Base-by-base conservation (phyloP, 1,284 basidiomycete genomes). In the Inonotus hispidus region DNA sequence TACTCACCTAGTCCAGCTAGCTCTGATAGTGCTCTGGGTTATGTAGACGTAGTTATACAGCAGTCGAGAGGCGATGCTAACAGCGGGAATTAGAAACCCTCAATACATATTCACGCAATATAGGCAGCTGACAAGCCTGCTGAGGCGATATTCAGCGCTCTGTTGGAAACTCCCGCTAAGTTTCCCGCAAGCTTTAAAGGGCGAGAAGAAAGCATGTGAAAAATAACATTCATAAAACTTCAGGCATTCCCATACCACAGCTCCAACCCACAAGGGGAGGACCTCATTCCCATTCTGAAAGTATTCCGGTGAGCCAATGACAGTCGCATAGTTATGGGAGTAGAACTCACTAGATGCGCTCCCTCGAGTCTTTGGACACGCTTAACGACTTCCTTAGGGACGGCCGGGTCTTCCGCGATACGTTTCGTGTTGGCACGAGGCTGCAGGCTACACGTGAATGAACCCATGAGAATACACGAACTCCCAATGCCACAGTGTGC, bases 31-130 rank as follows among this genome's bases (percentile, higher is more conserved):
- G 11, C 29, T 58, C 19, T 66, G 64, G 52, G 64, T 68, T 55
- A 68, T 64, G 56, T 68, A 68, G 19, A 68, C 53, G 49, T 65
- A 66, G 58, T 68, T 66, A 53, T 61, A 68, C 23, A 64, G 29
- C 25, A 64, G 38, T 14, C 66, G 64, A 29, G 59, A n/a, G 1
- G 35, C 38, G 29, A 68, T 63, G 46, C 64, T 63, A 53, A 19
- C 32, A 25, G 16, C n/a, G 21, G 3, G 49, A 7, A 53, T 41
- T 25, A 49, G 4, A 55, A 27, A 35, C n/a, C n/a, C n/a, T n/a
- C n/a, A n/a, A n/a, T n/a, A n/a, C n/a, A n/a, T n/a, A n/a, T n/a
- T n/a, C n/a, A n/a, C n/a, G n/a, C 23, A 23, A 39, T 52, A 45
- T 21, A 32, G 13, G 56, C 21, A 21, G 54, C 64, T 16, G 37